Percentiles rank a stretch among this genome's conserved stretches.
Conservation (phyloP, 306 rosid genomes). For the Begonia fuchsioides region DNA sequence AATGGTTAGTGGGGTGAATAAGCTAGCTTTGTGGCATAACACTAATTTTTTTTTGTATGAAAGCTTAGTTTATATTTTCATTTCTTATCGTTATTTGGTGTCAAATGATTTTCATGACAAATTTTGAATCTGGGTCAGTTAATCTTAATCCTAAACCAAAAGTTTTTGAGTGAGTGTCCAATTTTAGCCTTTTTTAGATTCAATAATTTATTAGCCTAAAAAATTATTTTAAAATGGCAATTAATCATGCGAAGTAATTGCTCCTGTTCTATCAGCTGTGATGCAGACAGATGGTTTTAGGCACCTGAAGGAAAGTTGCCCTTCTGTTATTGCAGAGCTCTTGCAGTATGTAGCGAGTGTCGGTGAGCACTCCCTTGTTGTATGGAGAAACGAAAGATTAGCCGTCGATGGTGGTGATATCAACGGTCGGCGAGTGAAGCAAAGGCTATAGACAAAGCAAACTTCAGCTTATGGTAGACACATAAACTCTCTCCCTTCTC, state of each 20-base stretch:
- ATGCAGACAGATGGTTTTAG: conserved; percentile 87
- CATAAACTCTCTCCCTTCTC: too few relatives aligned
- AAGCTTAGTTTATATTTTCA: too few relatives aligned
- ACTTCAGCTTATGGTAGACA: too few relatives aligned
- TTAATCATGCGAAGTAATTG: too few relatives aligned
- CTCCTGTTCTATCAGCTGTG: conserved; percentile 35
- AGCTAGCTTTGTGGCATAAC: too few relatives aligned
- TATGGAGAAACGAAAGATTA: conserved; percentile 43
- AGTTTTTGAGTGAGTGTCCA: not conserved
- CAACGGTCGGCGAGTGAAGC: conserved; percentile 85
- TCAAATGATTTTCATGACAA: too few relatives aligned
- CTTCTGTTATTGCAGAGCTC: conserved; percentile 64
- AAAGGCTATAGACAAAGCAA: conserved; percentile 34
- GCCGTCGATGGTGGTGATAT: conserved; percentile 61
- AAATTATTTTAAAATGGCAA: not conserved
- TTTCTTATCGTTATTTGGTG: too few relatives aligned
- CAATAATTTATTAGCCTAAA: conserved; percentile 3
- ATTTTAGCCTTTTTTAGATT: not conserved
- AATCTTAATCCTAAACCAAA: too few relatives aligned
- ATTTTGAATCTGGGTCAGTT: too few relatives aligned
- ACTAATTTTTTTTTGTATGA: too few relatives aligned
- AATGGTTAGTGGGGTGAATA: too few relatives aligned
- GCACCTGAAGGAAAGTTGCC: conserved; percentile 85
- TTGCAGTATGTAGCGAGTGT: conserved; percentile 70
- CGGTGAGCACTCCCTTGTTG: conserved; percentile 40